These are phyloP conservation scores for Hyaloscypha hepaticicola DNA, from an alignment of 495 filamentous ascomycete genomes.

Conservation along the genomic window DNA sequence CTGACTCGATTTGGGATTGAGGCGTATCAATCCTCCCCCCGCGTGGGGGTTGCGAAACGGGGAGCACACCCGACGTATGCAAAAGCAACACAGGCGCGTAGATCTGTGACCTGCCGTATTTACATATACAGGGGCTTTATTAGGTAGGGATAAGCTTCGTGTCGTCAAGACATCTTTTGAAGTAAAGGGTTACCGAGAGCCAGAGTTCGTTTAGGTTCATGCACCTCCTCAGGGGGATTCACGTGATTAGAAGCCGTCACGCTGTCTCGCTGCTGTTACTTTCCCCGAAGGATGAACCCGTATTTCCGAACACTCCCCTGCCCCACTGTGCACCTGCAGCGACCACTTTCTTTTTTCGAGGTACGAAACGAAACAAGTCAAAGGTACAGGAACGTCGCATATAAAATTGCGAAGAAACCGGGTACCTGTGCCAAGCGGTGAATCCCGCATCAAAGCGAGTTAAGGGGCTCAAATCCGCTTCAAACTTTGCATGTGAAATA, in stretches of 20 bases:
- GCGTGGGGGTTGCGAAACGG: conserved; percentile 8
- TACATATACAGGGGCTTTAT: too few species aligned
- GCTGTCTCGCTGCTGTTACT: not conserved
- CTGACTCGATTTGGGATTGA: not conserved
- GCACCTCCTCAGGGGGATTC: not conserved
- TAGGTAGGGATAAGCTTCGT: not conserved
- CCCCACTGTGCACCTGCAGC: not conserved
- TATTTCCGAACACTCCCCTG: not conserved
- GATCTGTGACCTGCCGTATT: not conserved
- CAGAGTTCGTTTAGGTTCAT: not conserved
- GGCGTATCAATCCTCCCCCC: not conserved
- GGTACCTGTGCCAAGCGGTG: not conserved
- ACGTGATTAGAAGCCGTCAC: not conserved
- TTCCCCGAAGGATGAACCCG: not conserved
- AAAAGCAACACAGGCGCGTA: not conserved
- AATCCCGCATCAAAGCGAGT: not conserved
- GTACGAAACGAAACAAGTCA: not conserved
- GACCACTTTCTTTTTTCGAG: not conserved
- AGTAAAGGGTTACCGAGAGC: not conserved
- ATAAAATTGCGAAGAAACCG: not conserved
- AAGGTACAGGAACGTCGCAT: not conserved
- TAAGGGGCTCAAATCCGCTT: not conserved
- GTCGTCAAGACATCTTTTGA: not conserved
- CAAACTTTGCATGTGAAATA: not conserved
- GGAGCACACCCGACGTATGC: not conserved